Base-by-base conservation (phyloP, 805 yeast species). In the Myxozyma kluyveri region DNA sequence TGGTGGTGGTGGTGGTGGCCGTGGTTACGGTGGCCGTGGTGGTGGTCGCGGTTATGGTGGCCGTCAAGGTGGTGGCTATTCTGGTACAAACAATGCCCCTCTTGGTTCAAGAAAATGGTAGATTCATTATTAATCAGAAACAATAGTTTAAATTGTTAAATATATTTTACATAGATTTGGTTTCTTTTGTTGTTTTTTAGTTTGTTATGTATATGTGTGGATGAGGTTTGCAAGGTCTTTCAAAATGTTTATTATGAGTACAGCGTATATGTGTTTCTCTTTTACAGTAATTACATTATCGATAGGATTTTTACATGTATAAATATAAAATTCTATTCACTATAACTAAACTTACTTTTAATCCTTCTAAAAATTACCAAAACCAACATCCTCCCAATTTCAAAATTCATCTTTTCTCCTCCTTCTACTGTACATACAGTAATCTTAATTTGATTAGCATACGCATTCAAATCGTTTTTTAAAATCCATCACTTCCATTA, bases 401-500 rank as follows among this genome's bases (percentile, higher is more conserved):
- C 21, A 4, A 21, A 9, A 17, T 42, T 42, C 44, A 3, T 19
- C 45, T 41, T 14, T 21, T 40, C 24, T 40, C 7, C n/a, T 10
- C n/a, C n/a, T 22, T 40, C 26, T 40, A 29, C 26, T 7, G 21
- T 17, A 21, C 43, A 29, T 40, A 22, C 26, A 21, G 22, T 5
- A 29, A 19, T n/a, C n/a, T n/a, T n/a, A n/a, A n/a, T n/a, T n/a
- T n/a, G n/a, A n/a, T n/a, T n/a, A n/a, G n/a, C n/a, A n/a, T n/a
- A n/a, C n/a, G n/a, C n/a, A n/a, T 14, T 12, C 18, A 21, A 23
- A 17, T 4, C 18, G 23, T 17, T 17, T 42, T 12, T 9, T 56
- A 61, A 54, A 80, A 81, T 0, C 86, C 86, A 53, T 84, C 88
- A 7, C 73, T 66, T 21, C 90, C 90, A 57, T 86, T 84, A 66